Base-by-base conservation (phyloP, 805 yeast species). In the Ogataea trehaloabstinens region DNA sequence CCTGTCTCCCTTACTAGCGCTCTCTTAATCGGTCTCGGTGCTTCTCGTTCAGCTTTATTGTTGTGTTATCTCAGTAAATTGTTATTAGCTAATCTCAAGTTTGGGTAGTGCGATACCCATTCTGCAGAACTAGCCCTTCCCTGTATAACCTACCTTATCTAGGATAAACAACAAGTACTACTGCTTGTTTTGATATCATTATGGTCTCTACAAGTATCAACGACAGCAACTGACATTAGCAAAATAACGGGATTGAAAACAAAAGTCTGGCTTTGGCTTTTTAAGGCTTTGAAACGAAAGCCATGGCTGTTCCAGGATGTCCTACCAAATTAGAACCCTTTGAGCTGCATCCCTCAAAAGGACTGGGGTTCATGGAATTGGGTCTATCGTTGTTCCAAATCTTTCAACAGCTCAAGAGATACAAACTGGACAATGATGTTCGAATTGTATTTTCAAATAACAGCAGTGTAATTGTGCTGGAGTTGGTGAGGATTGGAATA, bases 381-480 rank as follows among this genome's bases (percentile, higher is more conserved):
- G 58, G 61, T 10, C 40, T 31, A n/a, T 43, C 63, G 5, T 35
- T 62, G 13, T 58, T 45, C 41, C 52, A 52, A 30, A 24, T 44
- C 4, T 29, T 56, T 27, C 34, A 37, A 4, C 33, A 41, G 15
- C 41, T 61, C 10, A 38, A 40, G 17, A 29, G 39, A 5, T 33
- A 42, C 10, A 32, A 42, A 8, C 29, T 51, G 12, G 44, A 45
- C 27, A 43, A 42, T 28, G 53, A 49, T 18, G 28, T 56, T 18
- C 42, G 49, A 21, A 52, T 60, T 29, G 44, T 54, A 11, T 56
- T 46, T 35, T 43, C 54, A 3, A 40, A 44, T n/a, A 31, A 40
- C 3, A 21, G 45, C 16, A 38, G 37, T 17, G 40, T 58, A 7
- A 37, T 48, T 7, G 46, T 51, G 3, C 34, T 61, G 6, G 51